These are phyloP conservation scores for Nidularia sp. DNA, from an alignment of 768 basidiomycete species.

Conservation along the genomic window DNA sequence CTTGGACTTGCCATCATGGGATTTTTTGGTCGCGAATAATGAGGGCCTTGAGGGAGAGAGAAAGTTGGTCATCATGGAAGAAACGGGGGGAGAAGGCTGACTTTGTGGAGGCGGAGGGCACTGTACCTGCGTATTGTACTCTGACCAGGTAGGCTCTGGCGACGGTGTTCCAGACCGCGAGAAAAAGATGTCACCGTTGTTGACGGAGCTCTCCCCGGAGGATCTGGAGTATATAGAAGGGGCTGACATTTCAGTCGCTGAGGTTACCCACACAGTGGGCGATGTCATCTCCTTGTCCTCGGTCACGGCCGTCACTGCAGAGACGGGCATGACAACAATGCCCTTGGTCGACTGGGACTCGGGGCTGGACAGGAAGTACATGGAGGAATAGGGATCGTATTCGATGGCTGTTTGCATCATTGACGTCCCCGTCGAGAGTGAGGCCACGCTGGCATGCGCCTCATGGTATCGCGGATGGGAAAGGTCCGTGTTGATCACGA, in stretches of 20 bases:
- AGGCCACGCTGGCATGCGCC: conserved; percentile 36
- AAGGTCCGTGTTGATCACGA: conserved; percentile 60
- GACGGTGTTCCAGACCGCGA: conserved; percentile 29
- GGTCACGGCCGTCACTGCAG: conserved; percentile 37
- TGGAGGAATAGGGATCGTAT: conserved; percentile 54
- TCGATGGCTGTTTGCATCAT: conserved; percentile 77
- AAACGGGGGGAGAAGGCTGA: conserved; percentile 39
- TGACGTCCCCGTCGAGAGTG: conserved; percentile 50
- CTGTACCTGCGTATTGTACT: conserved; percentile 26
- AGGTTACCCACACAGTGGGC: conserved; percentile 43
- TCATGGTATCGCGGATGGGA: conserved; percentile 43
- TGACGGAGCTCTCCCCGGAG: conserved; percentile 28
- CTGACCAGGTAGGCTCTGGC: conserved; percentile 25
- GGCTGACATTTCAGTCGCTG: conserved; percentile 41
- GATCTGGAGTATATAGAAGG: conserved; percentile 40
- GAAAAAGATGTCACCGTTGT: conserved; percentile 25
- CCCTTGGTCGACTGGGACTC: conserved; percentile 35
- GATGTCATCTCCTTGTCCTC: conserved; percentile 55
- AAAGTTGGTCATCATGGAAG: conserved; percentile 35
- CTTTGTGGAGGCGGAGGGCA: conserved; percentile 30
- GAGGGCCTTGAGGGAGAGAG: conserved; percentile 34
- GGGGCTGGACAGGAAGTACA: conserved; percentile 48
- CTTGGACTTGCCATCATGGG: conserved; percentile 21
- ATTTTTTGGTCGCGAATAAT: conserved; percentile 14
- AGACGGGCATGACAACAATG: conserved; percentile 28